Conservation (phyloP, 2,329 filamentous ascomycete genomes). For the Xylariaceae sp. region DNA sequence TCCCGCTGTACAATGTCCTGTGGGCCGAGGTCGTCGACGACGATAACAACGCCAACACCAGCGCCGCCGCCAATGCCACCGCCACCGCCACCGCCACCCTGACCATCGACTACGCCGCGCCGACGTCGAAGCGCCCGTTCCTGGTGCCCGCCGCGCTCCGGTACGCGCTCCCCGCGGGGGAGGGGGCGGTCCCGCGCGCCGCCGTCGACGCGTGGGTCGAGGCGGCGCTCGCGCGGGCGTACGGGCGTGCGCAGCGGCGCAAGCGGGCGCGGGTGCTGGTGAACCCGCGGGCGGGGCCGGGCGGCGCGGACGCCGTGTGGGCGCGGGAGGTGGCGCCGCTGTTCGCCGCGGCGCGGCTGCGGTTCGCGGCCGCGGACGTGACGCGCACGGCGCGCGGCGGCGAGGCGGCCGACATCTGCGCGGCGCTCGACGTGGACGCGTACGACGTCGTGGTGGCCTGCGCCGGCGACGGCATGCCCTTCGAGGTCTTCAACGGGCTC, state of each 20-base stretch:
- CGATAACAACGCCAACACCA: too few species aligned
- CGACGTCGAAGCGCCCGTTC: constrained; percentile 50
- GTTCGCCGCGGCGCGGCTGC: constrained; percentile 73
- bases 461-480: constrained; percentile 84
- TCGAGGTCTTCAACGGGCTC: constrained; percentile 93
- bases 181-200: constrained; percentile 30
- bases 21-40: constrained; percentile 62
- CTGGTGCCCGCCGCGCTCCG: constrained; percentile 55
- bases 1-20: constrained; percentile 77
- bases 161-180: constrained; percentile 50
- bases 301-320: constrained; percentile 66
- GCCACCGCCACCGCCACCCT: too few species aligned
- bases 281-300: constrained; percentile 86
- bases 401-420: constrained; percentile 70
- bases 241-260: constrained; percentile 56
- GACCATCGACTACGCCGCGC: constrained; percentile 64
- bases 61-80: too few species aligned
- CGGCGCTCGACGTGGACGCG: constrained; percentile 66
- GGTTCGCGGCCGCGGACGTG: constrained; percentile 64
- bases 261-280: constrained; percentile 83
- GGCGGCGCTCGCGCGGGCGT: constrained; percentile 60
- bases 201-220: constrained; percentile 55
- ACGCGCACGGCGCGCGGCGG: constrained; percentile 64
- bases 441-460: constrained; percentile 85
- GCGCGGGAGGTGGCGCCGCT: constrained; percentile 70